Percentiles rank a stretch among this genome's conserved stretches.
Evolutionary conservation across 2,329 filamentous ascomycete genomes (phyloP).

Genomic region (Cercospora zeina): DNA sequence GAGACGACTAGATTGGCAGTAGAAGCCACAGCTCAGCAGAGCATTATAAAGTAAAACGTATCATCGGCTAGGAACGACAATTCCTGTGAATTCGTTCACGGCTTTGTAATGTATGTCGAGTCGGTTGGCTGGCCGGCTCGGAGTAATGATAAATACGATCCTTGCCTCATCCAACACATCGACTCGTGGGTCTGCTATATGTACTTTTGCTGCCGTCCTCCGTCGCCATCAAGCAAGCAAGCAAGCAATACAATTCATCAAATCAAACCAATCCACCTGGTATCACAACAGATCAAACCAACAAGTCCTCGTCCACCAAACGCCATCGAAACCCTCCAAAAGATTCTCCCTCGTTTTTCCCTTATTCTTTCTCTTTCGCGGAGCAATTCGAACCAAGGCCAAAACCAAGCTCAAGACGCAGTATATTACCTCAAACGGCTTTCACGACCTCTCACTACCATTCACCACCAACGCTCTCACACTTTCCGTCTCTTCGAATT

Average conservation of each 20-base stretch:
- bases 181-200: neutral
- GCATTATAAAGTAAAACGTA: no score
- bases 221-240: neutral
- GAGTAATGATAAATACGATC: neutral
- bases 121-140: neutral
- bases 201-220: neutral
- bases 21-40: conserved; percentile 13
- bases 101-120: neutral
- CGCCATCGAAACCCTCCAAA: neutral
- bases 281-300: neutral
- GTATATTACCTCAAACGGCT: neutral
- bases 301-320: neutral
- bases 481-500: conserved; percentile 21
- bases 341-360: neutral
- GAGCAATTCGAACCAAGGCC: no score
- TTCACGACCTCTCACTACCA: neutral
- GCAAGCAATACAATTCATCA: neutral
- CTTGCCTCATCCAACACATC: neutral
- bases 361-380: no score
- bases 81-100: neutral
- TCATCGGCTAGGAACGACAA: neutral
- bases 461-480: conserved; percentile 18
- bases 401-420: neutral
- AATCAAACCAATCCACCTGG: neutral
- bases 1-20: conserved; percentile 22